These are phyloP conservation scores for Aureobasidium sp. DNA, from an alignment of 2,329 filamentous ascomycete species.

Conservation along the genomic window DNA sequence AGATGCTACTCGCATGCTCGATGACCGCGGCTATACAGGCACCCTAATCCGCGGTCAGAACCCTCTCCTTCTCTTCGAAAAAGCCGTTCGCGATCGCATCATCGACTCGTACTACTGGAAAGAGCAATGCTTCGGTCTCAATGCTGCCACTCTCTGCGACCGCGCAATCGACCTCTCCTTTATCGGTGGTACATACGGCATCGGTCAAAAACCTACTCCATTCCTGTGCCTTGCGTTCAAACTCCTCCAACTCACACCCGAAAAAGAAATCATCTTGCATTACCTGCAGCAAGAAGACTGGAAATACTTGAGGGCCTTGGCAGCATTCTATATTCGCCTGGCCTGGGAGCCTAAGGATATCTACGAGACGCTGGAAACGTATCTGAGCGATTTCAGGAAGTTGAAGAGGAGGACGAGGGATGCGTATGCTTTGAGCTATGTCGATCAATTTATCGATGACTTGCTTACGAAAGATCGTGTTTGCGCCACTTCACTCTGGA, in stretches of 20 bases:
- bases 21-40: conserved; percentile 76
- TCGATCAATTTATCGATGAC: conserved; percentile 94
- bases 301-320: conserved; percentile 79
- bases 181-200: conserved; percentile 81
- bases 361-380: conserved; percentile 70
- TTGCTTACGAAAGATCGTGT: conserved; percentile 80
- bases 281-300: conserved; percentile 66
- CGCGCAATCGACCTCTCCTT: conserved; percentile 77
- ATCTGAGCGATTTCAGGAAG: conserved; percentile 75
- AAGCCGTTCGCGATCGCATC: conserved; percentile 90
- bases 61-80: conserved; percentile 89
- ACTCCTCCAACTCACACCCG: conserved; percentile 77
- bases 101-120: conserved; percentile 97
- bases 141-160: conserved; percentile 71
- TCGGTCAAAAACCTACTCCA: conserved; percentile 75
- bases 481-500: conserved; percentile 86
- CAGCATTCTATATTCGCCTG: conserved; percentile 86
- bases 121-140: conserved; percentile 95
- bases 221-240: conserved; percentile 95
- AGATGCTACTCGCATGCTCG: conserved; percentile 68
- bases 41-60: conserved; percentile 80
- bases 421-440: conserved; percentile 65
- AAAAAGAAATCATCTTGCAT: conserved; percentile 66
- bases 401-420: conserved; percentile 66
- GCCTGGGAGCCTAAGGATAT: conserved; percentile 77